Evolutionary conservation across 108 stramenopile species (phyloP).

Genomic region (Cyclotella sp.): DNA sequence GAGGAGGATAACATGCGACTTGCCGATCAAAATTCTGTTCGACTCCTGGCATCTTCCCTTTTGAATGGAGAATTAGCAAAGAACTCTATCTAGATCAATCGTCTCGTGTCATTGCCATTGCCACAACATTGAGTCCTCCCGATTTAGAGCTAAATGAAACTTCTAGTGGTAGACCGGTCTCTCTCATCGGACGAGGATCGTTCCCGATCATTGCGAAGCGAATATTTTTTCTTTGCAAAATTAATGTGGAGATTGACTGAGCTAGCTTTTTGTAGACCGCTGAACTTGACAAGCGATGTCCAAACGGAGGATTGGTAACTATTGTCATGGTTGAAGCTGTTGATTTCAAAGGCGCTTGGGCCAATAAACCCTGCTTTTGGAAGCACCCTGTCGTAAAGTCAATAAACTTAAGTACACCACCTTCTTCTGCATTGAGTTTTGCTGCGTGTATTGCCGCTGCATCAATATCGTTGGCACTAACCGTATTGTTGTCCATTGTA

Average conservation of each 20-base stretch:
- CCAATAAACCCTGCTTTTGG: conserved; percentile 43
- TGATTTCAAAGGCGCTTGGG: conserved; percentile 18
- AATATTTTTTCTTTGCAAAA: conserved; percentile 7
- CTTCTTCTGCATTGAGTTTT: conserved; percentile 68
- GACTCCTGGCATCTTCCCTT: conserved; percentile 18
- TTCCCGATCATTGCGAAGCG: conserved; percentile 41
- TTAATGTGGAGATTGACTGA: conserved; percentile 8
- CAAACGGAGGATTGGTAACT: conserved; percentile 77
- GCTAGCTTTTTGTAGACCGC: conserved; percentile 38
- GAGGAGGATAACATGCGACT: conserved; percentile 19
- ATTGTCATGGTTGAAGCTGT: conserved; percentile 42
- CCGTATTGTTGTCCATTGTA: not conserved
- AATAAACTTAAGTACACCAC: conserved; percentile 61
- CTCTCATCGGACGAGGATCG: conserved; percentile 35
- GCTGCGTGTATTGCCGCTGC: conserved; percentile 61
- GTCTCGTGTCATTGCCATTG: conserved; percentile 9
- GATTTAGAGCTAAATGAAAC: conserved; percentile 46
- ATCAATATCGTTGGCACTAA: conserved; percentile 71
- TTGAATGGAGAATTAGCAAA: conserved; percentile 17
- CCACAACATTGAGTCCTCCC: conserved; percentile 45
- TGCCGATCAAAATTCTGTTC: conserved; percentile 27
- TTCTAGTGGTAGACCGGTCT: conserved; percentile 32
- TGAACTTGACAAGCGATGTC: conserved; percentile 49
- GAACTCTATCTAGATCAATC: not conserved
- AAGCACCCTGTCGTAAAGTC: conserved; percentile 49